Conservation (phyloP, 1,284 basidiomycete genomes). For the Vanrija sp. region DNA sequence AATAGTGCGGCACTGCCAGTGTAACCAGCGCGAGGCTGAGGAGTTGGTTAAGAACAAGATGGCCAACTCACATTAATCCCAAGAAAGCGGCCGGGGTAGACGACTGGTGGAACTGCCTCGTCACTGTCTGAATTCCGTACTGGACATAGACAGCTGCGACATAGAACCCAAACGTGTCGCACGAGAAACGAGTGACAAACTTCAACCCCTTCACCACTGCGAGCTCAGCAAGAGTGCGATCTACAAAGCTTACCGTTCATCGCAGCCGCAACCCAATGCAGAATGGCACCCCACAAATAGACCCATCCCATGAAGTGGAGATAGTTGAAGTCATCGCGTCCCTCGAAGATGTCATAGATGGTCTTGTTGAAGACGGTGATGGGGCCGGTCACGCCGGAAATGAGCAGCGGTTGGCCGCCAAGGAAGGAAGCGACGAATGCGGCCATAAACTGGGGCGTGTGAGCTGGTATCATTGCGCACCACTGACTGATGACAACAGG, state of each 20-base stretch:
- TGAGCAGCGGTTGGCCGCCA: conserved; percentile 85
- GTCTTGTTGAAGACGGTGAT: conserved; percentile 90
- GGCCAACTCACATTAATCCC: conserved; percentile 53
- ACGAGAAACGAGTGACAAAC: conserved; percentile 85
- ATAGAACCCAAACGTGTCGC: conserved; percentile 91
- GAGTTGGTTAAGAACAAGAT: neutral
- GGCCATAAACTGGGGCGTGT: conserved; percentile 67
- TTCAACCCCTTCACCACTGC: conserved; percentile 73
- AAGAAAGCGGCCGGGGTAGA: conserved; percentile 60
- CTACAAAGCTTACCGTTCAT: conserved; percentile 64
- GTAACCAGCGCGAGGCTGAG: conserved; percentile 68
- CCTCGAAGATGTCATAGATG: conserved; percentile 71
- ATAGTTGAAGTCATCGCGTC: conserved; percentile 53
- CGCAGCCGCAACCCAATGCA: conserved; percentile 82
- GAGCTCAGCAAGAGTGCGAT: neutral
- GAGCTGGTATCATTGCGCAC: neutral
- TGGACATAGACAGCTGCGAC: conserved; percentile 69
- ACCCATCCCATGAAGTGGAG: conserved; percentile 88
- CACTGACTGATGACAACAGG: conserved; percentile 46
- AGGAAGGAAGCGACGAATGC: conserved; percentile 87
- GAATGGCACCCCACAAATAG: conserved; percentile 86
- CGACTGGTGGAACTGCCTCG: conserved; percentile 61
- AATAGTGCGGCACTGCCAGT: conserved; percentile 67
- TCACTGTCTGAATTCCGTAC: conserved; percentile 78
- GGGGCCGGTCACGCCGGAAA: conserved; percentile 88